phyloP scores from a whole-genome alignment of 192 early-diverging fungal species.

The Pecoramyces ruminantium region DNA sequence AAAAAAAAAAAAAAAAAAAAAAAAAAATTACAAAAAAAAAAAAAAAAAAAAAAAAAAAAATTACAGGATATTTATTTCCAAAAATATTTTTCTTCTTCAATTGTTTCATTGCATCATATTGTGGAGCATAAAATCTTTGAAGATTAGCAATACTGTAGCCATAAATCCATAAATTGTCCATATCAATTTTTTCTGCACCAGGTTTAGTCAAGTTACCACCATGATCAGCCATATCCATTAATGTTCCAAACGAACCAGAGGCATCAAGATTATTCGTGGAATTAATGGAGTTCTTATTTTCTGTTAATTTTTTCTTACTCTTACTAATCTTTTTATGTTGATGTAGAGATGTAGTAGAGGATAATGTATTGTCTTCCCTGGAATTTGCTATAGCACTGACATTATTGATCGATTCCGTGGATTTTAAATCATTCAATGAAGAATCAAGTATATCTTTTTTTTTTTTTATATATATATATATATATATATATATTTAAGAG shows the following conservation, averaged over 20 bases:
- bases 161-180: neutral
- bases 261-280: conserved; percentile 1
- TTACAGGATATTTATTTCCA: neutral
- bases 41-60: too few species aligned
- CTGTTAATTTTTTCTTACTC: neutral
- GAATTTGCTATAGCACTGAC: too few species aligned
- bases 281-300: conserved; percentile 4
- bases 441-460: too few species aligned
- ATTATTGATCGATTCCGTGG: too few species aligned
- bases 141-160: conserved; percentile 20
- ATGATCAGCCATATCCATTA: neutral
- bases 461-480: too few species aligned
- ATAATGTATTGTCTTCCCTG: neutral
- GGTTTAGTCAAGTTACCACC: neutral
- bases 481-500: too few species aligned
- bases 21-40: too few species aligned
- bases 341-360: neutral
- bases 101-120: conserved; percentile 10
- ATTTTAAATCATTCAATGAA: too few species aligned
- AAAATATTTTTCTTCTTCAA: neutral
- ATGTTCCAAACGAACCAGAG: neutral
- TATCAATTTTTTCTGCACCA: neutral
- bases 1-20: too few species aligned
- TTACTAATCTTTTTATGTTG: neutral
- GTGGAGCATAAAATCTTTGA: conserved; percentile 18